phyloP scores from a whole-genome alignment of 2,329 filamentous ascomycete species.

The Verticillium tricorpus region DNA sequence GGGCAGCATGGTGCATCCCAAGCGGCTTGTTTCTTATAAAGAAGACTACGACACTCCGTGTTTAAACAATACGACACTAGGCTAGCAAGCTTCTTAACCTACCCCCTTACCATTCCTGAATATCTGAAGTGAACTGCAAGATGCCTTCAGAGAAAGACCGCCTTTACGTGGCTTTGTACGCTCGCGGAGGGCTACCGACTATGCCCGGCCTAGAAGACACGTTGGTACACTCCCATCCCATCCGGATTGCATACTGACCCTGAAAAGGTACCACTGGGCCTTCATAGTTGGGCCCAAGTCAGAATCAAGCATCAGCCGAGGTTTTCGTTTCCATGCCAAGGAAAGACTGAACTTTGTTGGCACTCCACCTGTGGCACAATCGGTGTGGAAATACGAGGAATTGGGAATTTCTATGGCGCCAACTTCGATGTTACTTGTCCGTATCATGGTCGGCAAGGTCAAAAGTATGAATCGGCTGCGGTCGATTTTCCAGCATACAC shows the following conservation, averaged over 20 bases:
- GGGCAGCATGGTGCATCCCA: no score
- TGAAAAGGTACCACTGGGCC: constrained; percentile 29
- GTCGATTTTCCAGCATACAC: constrained; percentile 22
- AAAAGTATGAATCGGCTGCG: constrained; percentile 19
- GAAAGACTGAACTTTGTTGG: constrained; percentile 14
- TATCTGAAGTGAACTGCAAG: no score
- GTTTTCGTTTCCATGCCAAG: constrained; percentile 27
- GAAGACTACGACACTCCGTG: no score
- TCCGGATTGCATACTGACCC: background rate
- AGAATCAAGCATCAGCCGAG: constrained; percentile 15
- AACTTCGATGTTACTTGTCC: constrained; percentile 15
- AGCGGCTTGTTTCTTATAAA: no score
- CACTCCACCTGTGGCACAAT: constrained; percentile 1
- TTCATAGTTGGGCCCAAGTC: constrained; percentile 31
- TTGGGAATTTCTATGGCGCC: constrained; percentile 5
- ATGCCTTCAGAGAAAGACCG: constrained; percentile 14
- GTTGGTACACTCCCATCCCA: constrained; percentile 4
- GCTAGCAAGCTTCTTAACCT: no score
- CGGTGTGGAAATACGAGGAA: constrained; percentile 24
- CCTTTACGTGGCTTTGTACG: constrained; percentile 17
- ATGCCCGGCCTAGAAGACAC: constrained; percentile 16
- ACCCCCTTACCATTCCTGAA: no score
- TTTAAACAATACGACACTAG: no score
- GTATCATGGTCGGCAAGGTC: constrained; percentile 25
- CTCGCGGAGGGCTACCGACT: constrained; percentile 9